phyloP scores from a whole-genome alignment of 768 basidiomycete species.

The Cyathus striatus region DNA sequence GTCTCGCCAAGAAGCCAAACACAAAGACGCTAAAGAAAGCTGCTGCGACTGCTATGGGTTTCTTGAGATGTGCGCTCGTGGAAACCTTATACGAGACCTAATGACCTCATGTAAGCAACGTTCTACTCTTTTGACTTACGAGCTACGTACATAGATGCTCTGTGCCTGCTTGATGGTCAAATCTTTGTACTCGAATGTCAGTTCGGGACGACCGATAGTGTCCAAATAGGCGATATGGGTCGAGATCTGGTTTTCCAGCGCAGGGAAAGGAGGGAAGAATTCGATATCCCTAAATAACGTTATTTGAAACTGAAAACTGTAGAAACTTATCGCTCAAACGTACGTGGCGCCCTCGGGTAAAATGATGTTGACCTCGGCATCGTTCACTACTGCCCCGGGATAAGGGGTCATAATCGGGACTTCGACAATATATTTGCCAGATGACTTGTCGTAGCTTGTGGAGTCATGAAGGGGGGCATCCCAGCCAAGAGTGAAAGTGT shows the following conservation, averaged over 20 bases:
- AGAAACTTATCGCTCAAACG: no score
- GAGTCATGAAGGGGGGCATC: conserved; percentile 81
- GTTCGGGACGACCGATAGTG: conserved; percentile 77
- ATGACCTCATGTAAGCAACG: conserved; percentile 1
- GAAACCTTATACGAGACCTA: conserved; percentile 90
- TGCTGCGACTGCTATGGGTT: conserved; percentile 73
- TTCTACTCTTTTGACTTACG: no score
- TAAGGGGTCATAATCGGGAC: conserved; percentile 85
- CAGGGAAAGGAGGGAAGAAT: conserved; percentile 73
- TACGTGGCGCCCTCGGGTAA: conserved; percentile 95
- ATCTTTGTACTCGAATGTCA: conserved; percentile 68
- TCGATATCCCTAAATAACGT: conserved; percentile 67
- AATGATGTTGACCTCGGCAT: conserved; percentile 74
- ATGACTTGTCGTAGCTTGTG: conserved; percentile 56
- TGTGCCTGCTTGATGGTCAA: conserved; percentile 78
- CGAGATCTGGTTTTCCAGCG: conserved; percentile 52
- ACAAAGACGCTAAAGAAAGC: conserved; percentile 68
- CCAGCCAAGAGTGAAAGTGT: conserved; percentile 91
- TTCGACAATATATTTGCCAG: conserved; percentile 65
- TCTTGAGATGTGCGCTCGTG: conserved; percentile 75
- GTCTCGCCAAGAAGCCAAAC: conserved; percentile 34
- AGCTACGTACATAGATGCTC: conserved; percentile 80
- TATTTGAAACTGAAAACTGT: no score
- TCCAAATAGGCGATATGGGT: conserved; percentile 88
- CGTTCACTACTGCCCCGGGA: conserved; percentile 74